Base-by-base conservation (phyloP, 2,329 filamentous ascomycete genomes). In the Pseudocercospora fuligena region DNA sequence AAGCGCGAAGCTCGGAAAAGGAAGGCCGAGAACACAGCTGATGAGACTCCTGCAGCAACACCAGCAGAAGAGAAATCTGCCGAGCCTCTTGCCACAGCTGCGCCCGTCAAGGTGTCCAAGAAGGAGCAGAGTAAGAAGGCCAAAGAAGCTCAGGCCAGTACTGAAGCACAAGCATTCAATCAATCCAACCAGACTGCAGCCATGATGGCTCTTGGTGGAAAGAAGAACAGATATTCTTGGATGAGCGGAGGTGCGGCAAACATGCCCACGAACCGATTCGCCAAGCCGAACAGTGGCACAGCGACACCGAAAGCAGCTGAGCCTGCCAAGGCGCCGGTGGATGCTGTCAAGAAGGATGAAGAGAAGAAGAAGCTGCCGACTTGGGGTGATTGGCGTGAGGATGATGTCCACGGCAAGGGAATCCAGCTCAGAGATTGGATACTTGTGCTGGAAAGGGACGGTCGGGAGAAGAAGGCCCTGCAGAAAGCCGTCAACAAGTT, bases 381-480 rank as follows among this genome's bases (percentile, higher is more conserved):
- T 51, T 78, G 77, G 75, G 78, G 78, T 21, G 76, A 78, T 19
- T 79, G 77, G 76, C 70, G 92, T 66, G 93, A 97, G 78, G 90
- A 93, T 73, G 88, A 88, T 61, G 88, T 90, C 23, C 91, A 90
- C 75, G 93, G 92, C 33, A 87, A 85, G 71, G 89, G 90, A 27
- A 92, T 97, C 57, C 93, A 97, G 80, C 82, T 97, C 61, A 87
- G 94, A 63, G 94, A 97, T 78, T 89, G 93, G 82, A 83, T 97
- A 16, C 84, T 88, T 21, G 91, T 92, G 66, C 84, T 97, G 56
- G 94, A 97, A 78, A 84, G 89, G 60, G 92, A 97, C 76, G 90
- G 92, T 1, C 85, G 84, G 70, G 90, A 93, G 77, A 82, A 81
- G 70, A 86, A 83, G 75, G 86, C 88, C 25, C 77, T 92, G 57